Evolutionary conservation across 441 rosid species (phyloP).

Genomic region (Capsella rubella): DNA sequence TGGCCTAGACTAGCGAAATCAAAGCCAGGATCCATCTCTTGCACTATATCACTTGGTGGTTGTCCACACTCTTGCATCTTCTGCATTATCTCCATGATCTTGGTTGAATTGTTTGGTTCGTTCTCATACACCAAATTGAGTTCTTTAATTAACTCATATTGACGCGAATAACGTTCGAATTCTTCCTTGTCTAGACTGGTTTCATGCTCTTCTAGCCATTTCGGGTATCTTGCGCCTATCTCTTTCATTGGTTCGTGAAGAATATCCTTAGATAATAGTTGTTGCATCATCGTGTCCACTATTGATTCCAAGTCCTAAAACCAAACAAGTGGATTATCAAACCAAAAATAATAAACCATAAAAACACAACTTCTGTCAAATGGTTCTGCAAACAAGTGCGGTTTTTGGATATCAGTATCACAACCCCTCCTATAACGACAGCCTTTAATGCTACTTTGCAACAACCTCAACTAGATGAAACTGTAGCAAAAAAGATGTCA

Average conservation of each 20-base stretch:
- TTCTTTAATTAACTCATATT: conserved; percentile 73
- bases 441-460: neutral
- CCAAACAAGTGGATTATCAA: conserved; percentile 1
- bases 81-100: conserved; percentile 92
- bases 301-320: conserved; percentile 88
- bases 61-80: conserved; percentile 99
- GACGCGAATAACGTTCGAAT: conserved; percentile 66
- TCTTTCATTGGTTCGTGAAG: conserved; percentile 98
- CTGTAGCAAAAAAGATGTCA: neutral
- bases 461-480: neutral
- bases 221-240: conserved; percentile 89
- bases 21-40: conserved; percentile 88
- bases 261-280: conserved; percentile 90
- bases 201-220: conserved; percentile 89
- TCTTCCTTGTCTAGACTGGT: conserved; percentile 68
- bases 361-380: neutral
- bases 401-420: neutral
- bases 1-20: conserved; percentile 80
- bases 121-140: conserved; percentile 87
- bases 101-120: conserved; percentile 73
- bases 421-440: neutral
- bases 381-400: conserved; percentile 5
- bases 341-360: neutral
- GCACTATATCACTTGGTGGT: conserved; percentile 91
- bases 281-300: conserved; percentile 98